These are phyloP conservation scores for Cymbopogon flexuosus DNA, from an alignment of 202 grass and related monocot species.

Conservation along the genomic window DNA sequence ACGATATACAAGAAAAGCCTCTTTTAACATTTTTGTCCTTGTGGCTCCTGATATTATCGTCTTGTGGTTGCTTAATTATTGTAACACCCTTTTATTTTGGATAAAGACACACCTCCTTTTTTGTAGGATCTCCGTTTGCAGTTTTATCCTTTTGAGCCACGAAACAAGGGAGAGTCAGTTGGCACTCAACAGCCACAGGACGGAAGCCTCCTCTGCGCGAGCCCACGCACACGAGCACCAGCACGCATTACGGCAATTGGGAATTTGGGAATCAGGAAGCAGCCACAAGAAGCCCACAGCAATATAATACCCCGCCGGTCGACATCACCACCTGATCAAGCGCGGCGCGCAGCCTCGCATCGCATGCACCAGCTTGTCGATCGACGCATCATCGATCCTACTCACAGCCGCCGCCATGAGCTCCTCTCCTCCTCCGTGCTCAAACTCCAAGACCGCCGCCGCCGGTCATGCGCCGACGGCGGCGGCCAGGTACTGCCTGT, in stretches of 20 bases:
- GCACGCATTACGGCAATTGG: background rate
- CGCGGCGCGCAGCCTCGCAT: background rate
- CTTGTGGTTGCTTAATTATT: background rate
- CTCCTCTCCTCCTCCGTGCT: conserved; percentile 17
- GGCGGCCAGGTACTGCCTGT: conserved; percentile 38
- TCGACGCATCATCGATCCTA: background rate
- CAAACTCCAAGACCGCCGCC: background rate
- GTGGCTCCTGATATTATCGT: too few species aligned
- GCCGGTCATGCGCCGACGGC: background rate
- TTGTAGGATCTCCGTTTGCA: conserved; percentile 23
- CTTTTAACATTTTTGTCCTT: too few species aligned
- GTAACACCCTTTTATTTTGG: background rate
- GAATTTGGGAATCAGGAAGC: background rate
- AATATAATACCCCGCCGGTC: background rate
- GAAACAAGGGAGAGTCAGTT: conserved; percentile 25
- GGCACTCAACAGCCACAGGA: background rate
- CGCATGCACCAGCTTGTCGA: background rate
- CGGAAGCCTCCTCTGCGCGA: background rate
- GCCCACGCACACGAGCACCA: background rate
- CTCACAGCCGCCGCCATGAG: background rate
- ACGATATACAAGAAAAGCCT: too few species aligned
- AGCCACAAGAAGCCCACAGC: background rate
- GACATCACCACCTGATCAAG: background rate
- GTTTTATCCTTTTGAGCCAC: background rate
- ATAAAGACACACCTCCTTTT: conserved; percentile 17